Percentiles rank a stretch among this genome's conserved stretches.
Evolutionary conservation across 129 eudicot genomes (phyloP).

Genomic region (Pittosporum tobira): DNA sequence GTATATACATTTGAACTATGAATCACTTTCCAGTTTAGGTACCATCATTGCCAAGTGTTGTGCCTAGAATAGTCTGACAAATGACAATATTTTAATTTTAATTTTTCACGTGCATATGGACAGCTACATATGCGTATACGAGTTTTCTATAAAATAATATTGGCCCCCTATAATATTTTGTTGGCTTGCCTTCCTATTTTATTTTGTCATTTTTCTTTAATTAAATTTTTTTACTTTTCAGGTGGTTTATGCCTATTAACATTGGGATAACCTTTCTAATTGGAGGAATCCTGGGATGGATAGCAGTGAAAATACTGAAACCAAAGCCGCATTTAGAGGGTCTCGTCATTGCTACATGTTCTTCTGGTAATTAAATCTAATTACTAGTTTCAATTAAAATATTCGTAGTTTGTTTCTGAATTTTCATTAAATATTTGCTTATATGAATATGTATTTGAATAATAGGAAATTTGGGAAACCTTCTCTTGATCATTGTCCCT

Average conservation of each 20-base stretch:
- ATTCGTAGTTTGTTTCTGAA: background rate
- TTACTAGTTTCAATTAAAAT: too few relatives aligned
- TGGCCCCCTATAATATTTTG: conserved; percentile 1
- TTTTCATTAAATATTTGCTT: background rate
- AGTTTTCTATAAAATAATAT: too few relatives aligned
- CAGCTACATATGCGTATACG: too few relatives aligned
- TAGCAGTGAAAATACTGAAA: conserved; percentile 46
- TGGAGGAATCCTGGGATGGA: conserved; percentile 72
- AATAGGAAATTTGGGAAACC: conserved; percentile 76
- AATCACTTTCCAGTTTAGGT: too few relatives aligned
- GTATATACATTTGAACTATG: conserved; percentile 37
- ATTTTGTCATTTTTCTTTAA: background rate
- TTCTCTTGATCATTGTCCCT: conserved; percentile 70
- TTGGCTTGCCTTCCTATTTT: background rate
- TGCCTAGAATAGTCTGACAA: too few relatives aligned
- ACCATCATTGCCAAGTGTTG: too few relatives aligned
- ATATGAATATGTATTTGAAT: background rate
- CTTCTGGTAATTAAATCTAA: conserved; percentile 2
- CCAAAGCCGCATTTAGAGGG: conserved; percentile 63
- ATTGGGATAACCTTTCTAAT: conserved; percentile 49
- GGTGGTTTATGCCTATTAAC: conserved; percentile 91
- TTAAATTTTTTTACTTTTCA: conserved; percentile 11
- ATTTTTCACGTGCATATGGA: too few relatives aligned
- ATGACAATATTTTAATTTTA: too few relatives aligned
- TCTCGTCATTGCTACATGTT: conserved; percentile 47